A percentile compares a stretch with the other conserved stretches of the same genome.
phyloP scores from a whole-genome alignment of 1,139 yeast genomes.

The Candida sojae region DNA sequence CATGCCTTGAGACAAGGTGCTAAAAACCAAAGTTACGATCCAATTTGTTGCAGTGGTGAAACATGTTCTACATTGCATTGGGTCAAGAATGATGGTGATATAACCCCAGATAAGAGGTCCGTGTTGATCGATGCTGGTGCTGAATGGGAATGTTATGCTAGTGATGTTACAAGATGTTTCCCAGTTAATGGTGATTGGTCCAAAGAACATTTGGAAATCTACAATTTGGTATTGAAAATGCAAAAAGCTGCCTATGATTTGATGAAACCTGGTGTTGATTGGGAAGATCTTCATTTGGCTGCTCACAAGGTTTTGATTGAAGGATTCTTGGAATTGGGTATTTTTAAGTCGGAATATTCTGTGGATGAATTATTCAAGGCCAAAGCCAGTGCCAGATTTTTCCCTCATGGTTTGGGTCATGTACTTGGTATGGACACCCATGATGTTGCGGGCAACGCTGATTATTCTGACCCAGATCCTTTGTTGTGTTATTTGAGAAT shows the following conservation, averaged over 20 bases:
- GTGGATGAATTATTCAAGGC: slow-evolving; percentile 69
- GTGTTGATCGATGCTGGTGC: slow-evolving; percentile 95
- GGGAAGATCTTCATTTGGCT: slow-evolving; percentile 83
- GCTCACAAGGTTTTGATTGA: slow-evolving; percentile 79
- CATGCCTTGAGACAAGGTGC: slow-evolving; percentile 95
- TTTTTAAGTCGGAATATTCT: slow-evolving; percentile 63
- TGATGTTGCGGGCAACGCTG: slow-evolving; percentile 88
- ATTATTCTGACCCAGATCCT: slow-evolving; percentile 81
- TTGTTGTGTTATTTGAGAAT: slow-evolving; percentile 75
- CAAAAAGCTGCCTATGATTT: slow-evolving; percentile 66
- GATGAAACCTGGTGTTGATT: slow-evolving; percentile 77
- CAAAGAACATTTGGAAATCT: slow-evolving; percentile 79
- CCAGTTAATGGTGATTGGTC: slow-evolving; percentile 92
- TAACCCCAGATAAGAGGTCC: slow-evolving; percentile 53
- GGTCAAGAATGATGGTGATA: slow-evolving; percentile 74
- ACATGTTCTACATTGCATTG: slow-evolving; percentile 91
- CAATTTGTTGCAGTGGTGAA: slow-evolving; percentile 93
- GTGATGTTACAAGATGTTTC: slow-evolving; percentile 94
- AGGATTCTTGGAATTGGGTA: slow-evolving; percentile 71
- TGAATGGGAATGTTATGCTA: slow-evolving; percentile 90
- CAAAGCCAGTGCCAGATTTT: slow-evolving; percentile 74
- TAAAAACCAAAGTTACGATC: slow-evolving; percentile 85
- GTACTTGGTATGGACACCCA: slow-evolving; percentile 93
- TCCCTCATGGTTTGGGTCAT: slow-evolving; percentile 96
- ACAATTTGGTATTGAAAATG: slow-evolving; percentile 82